Evolutionary conservation across 2,329 filamentous ascomycete species (phyloP), one percentile per base, ranked within the genome.

Genomic region (Lachnellula subtilissima): DNA sequence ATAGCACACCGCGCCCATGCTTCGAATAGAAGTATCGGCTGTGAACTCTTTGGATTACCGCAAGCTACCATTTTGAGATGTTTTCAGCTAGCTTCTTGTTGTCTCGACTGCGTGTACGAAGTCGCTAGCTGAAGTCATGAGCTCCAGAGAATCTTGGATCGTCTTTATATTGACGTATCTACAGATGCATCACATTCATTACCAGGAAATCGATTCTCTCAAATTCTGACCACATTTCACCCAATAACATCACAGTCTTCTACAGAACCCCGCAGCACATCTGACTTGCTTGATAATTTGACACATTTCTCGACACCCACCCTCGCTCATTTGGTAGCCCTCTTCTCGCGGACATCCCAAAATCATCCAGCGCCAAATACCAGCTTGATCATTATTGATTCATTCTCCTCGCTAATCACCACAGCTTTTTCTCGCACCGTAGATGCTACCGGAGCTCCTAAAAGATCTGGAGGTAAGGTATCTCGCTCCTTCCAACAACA

Each of bases 351-450:
- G 52, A 83, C 88, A n/a, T 83, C 85, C 1, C 67, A 78, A 2
- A 72, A 74, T 9, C 85, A 89, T 58, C 81, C 91, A 49, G 83
- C 87, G 1, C 56, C 70, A 23, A 76, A 78, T 32, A 86, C 88
- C 11, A 79, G 81, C 23, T 76, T 97, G 1, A 72, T 97, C 39
- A 77, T 97, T 12, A 76, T 97, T 61, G 91, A 95, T 70, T 86
- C 86, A 2, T 74, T 95, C 19, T 91, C 91, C 6, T 84, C 85
- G 7, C 77, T 94, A 25, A 78, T 97, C 56, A 88, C 89, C 62
- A 82, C 85, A 53, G 85, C 90, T 35, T 91, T 95, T 58, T 89
- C 89, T 17, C 85, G 84, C 59, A 74, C 75, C 37, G 70, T 74
- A 23, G 76, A 80, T n/a, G n/a, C 58, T 8, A 53, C 48, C 19